Conservation (phyloP, 352 stramenopile genomes). For the Pythium rishiriense region DNA sequence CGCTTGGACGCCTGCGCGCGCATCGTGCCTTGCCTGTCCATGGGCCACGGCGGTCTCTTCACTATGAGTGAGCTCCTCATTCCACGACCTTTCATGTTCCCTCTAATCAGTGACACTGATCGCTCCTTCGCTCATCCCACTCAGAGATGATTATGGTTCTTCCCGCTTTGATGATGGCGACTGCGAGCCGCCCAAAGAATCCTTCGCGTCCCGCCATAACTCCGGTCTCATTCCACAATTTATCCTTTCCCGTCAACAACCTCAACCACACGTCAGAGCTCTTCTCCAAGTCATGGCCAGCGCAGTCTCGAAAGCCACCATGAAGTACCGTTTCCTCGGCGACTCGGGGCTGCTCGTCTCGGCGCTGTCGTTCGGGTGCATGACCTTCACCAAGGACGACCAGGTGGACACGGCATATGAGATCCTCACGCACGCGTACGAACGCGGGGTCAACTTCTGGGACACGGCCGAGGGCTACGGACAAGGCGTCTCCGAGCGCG, state of each 20-base stretch:
- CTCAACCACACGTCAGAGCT: too few relatives aligned
- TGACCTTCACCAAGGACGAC: slow-evolving; percentile 12
- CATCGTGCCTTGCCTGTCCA: slow-evolving; percentile 22
- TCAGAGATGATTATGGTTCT: slow-evolving; percentile 20
- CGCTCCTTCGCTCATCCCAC: slow-evolving; percentile 1
- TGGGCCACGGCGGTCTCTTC: neutral
- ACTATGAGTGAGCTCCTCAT: neutral
- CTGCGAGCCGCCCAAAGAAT: too few relatives aligned
- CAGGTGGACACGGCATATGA: slow-evolving; percentile 22
- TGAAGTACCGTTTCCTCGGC: slow-evolving; percentile 31
- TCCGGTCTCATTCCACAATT: too few relatives aligned
- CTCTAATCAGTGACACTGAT: slow-evolving; percentile 1
- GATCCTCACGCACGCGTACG: slow-evolving; percentile 36
- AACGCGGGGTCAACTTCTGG: slow-evolving; percentile 57
- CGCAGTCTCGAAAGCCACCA: too few relatives aligned
- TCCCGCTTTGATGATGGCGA: neutral
- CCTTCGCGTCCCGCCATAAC: too few relatives aligned
- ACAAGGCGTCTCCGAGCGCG: too few relatives aligned
- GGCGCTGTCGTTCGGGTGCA: slow-evolving; percentile 13
- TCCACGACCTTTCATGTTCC: slow-evolving; percentile 15
- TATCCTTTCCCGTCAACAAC: too few relatives aligned
- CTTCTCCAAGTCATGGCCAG: too few relatives aligned
- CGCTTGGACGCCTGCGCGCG: slow-evolving; percentile 14
- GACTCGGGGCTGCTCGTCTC: slow-evolving; percentile 30
- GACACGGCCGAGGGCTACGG: slow-evolving; percentile 49